Percentiles rank a stretch among this genome's conserved stretches.
phyloP scores from a whole-genome alignment of 2,329 filamentous ascomycete genomes.

The Helminthosporium solani region DNA sequence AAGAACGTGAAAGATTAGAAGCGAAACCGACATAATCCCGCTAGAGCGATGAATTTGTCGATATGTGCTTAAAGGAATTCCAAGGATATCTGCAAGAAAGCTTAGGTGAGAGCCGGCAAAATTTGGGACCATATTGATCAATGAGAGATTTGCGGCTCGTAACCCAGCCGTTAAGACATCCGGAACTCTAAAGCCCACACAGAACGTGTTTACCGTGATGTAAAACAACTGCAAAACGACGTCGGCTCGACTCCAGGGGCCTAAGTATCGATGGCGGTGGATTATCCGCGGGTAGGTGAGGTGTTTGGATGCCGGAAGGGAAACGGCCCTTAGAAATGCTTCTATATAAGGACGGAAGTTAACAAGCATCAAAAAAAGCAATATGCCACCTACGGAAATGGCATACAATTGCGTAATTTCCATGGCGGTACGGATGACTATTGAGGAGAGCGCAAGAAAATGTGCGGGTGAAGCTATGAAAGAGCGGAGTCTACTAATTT shows the following conservation, averaged over 20 bases:
- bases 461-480: constrained; percentile 5
- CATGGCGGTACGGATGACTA: constrained; percentile 8
- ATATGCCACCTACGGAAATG: constrained; percentile 10
- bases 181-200: constrained; percentile 5
- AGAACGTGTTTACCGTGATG: constrained; percentile 7
- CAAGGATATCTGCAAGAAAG: constrained; percentile 10
- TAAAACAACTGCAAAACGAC: constrained; percentile 8
- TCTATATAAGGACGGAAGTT: constrained; percentile 9
- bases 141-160: constrained; percentile 7
- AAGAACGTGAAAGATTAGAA: constrained; percentile 8
- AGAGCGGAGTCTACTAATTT: constrained; percentile 4
- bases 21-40: constrained; percentile 6
- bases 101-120: constrained; percentile 9
- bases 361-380: constrained; percentile 11
- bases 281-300: constrained; percentile 8
- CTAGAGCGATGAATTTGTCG: constrained; percentile 9
- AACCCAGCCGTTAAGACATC: constrained; percentile 7
- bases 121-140: constrained; percentile 10
- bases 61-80: constrained; percentile 9
- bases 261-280: constrained; percentile 6
- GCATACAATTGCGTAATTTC: constrained; percentile 11
- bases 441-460: constrained; percentile 8
- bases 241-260: constrained; percentile 7
- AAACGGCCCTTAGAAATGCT: constrained; percentile 10
- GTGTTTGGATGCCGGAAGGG: constrained; percentile 7